phyloP scores from a whole-genome alignment of 768 basidiomycete species.

The Lactarius vividus region DNA sequence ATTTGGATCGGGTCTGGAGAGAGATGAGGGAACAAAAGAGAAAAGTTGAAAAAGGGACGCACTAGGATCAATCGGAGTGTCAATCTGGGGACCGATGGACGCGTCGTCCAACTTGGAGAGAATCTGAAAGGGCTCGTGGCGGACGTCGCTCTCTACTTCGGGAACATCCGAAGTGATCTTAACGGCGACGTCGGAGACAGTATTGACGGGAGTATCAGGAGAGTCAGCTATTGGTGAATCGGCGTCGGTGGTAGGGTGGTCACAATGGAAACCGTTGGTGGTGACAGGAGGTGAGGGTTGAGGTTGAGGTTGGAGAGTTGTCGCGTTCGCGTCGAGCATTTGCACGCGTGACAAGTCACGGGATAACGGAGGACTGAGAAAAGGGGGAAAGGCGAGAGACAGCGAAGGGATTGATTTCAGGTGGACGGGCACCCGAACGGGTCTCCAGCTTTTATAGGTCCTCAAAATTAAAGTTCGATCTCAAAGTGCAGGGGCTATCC shows the following conservation, averaged over 20 bases:
- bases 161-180: constrained; percentile 63
- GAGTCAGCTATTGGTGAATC: constrained; percentile 43
- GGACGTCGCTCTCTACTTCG: constrained; percentile 66
- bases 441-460: constrained; percentile 78
- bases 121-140: constrained; percentile 55
- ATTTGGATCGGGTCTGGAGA: constrained; percentile 44
- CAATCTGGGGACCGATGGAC: constrained; percentile 45
- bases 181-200: constrained; percentile 46
- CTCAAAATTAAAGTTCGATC: constrained; percentile 82
- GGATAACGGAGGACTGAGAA: constrained; percentile 35
- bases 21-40: constrained; percentile 23
- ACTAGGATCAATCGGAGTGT: constrained; percentile 53
- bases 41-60: constrained; percentile 29
- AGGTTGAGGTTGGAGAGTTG: constrained; percentile 30
- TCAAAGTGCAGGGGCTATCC: constrained; percentile 71
- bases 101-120: constrained; percentile 42
- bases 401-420: constrained; percentile 59
- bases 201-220: constrained; percentile 60
- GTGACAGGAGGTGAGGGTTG: constrained; percentile 30
- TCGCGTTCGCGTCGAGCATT: constrained; percentile 55
- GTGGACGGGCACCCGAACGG: constrained; percentile 62
- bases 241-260: constrained; percentile 17
- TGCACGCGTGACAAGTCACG: constrained; percentile 73
- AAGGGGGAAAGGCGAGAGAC: constrained; percentile 38
- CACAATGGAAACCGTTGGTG: constrained; percentile 27